Evolutionary conservation across 305 asterid species (phyloP).

Genomic region (Fraxinus baroniana): DNA sequence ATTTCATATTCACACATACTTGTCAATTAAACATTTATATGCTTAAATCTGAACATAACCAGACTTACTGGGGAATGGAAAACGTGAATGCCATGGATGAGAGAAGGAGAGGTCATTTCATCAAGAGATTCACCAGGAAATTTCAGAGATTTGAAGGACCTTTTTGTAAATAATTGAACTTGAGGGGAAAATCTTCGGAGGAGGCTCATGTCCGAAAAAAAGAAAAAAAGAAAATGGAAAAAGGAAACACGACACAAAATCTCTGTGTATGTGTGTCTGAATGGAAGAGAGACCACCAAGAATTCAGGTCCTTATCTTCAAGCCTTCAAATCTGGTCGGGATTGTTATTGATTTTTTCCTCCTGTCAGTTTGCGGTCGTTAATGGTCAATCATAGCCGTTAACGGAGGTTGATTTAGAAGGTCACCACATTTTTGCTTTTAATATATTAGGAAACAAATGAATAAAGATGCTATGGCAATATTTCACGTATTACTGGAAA

Average conservation of each 20-base stretch:
- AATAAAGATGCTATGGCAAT: background rate
- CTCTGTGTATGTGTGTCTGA: background rate
- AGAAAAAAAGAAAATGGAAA: too few relatives aligned
- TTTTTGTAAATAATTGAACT: constrained; percentile 32
- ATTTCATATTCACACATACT: background rate
- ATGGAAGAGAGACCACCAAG: constrained; percentile 6
- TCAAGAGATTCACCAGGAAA: constrained; percentile 40
- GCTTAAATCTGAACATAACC: background rate
- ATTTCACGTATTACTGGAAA: too few relatives aligned
- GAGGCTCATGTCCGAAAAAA: constrained; percentile 49
- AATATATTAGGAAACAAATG: background rate
- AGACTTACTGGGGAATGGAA: constrained; percentile 79
- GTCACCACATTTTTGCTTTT: background rate
- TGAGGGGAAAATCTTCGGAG: constrained; percentile 42
- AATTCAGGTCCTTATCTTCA: background rate
- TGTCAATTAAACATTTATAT: background rate
- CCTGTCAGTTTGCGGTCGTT: background rate
- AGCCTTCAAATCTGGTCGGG: background rate
- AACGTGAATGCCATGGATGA: constrained; percentile 82
- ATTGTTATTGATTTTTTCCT: background rate
- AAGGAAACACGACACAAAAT: background rate
- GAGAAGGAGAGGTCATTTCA: constrained; percentile 50
- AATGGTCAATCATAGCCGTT: background rate
- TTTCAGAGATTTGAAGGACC: constrained; percentile 47
- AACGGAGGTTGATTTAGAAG: background rate